phyloP scores from a whole-genome alignment of 2,329 filamentous ascomycete genomes.

The Epichloe baconii region DNA sequence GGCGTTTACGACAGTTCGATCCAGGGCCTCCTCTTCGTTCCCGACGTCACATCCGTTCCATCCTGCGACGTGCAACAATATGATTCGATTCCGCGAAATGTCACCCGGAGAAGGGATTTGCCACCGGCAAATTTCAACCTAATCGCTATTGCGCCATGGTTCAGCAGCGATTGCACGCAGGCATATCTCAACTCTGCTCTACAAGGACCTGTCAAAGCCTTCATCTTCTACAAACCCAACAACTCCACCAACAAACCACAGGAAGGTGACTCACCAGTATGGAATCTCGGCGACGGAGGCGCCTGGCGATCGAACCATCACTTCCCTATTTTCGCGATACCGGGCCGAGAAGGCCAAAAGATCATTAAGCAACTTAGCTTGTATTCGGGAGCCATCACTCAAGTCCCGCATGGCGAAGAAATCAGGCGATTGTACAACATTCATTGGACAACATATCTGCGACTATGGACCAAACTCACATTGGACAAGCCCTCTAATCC shows the following conservation, averaged over 20 bases:
- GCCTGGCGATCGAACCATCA: conserved; percentile 59
- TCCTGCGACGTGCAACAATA: conserved; percentile 50
- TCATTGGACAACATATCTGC: conserved; percentile 44
- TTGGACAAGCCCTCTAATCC: conserved; percentile 36
- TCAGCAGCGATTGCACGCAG: conserved; percentile 56
- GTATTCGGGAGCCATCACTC: conserved; percentile 65
- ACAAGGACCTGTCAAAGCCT: conserved; percentile 44
- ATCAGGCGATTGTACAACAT: conserved; percentile 42
- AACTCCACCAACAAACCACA: conserved; percentile 50
- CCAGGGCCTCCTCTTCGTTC: conserved; percentile 75
- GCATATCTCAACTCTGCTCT: conserved; percentile 56
- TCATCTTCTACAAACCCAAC: conserved; percentile 50
- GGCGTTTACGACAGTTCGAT: conserved; percentile 47
- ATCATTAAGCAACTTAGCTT: conserved; percentile 60
- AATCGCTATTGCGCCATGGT: conserved; percentile 80
- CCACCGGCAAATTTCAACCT: conserved; percentile 56
- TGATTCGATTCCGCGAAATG: conserved; percentile 60
- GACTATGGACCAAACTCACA: conserved; percentile 43
- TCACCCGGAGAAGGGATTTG: conserved; percentile 59
- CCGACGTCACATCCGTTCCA: conserved; percentile 46
- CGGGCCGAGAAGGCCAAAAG: conserved; percentile 49
- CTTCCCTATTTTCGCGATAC: conserved; percentile 75
- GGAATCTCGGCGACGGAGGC: conserved; percentile 57
- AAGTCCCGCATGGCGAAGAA: conserved; percentile 43
- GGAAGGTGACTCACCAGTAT: conserved; percentile 46